These are phyloP conservation scores for Lasiodiplodia sp. DNA, from an alignment of 2,329 filamentous ascomycete species.

Conservation along the genomic window DNA sequence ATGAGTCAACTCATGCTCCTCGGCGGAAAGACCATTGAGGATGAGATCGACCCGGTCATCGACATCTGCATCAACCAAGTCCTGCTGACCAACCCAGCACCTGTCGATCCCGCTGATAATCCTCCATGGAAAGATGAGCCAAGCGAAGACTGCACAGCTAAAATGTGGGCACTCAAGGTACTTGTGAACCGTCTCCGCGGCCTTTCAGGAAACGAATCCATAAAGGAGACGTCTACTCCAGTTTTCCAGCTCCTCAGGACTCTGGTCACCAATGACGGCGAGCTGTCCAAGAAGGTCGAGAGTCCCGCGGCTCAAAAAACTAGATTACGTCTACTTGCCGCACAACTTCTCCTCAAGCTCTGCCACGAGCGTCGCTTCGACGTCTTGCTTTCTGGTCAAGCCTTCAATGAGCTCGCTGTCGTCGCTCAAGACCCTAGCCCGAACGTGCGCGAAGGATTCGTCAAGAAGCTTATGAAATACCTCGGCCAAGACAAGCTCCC, in stretches of 20 bases:
- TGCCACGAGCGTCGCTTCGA: conserved; percentile 80
- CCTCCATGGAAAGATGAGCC: conserved; percentile 67
- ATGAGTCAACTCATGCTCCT: conserved; percentile 79
- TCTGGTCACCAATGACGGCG: conserved; percentile 77
- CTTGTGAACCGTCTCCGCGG: conserved; percentile 85
- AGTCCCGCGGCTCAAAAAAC: conserved; percentile 81
- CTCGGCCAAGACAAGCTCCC: conserved; percentile 75
- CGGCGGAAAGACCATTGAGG: conserved; percentile 73
- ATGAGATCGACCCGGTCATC: conserved; percentile 75
- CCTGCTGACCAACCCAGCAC: conserved; percentile 65
- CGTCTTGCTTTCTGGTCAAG: conserved; percentile 71
- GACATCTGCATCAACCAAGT: conserved; percentile 79
- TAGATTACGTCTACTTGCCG: conserved; percentile 81
- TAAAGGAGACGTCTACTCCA: conserved; percentile 64
- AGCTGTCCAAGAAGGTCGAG: conserved; percentile 74
- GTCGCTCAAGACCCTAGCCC: conserved; percentile 79
- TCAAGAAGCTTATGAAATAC: conserved; percentile 89
- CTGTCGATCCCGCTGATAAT: conserved; percentile 68
- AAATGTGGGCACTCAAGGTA: conserved; percentile 82
- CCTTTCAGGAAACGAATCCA: conserved; percentile 57
- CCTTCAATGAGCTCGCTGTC: conserved; percentile 83
- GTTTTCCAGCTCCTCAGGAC: conserved; percentile 82
- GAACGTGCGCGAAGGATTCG: conserved; percentile 79
- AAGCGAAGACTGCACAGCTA: conserved; percentile 83
- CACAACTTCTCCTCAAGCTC: conserved; percentile 81